Conservation (phyloP, 1,284 basidiomycete species). For the Mycena sp. region DNA sequence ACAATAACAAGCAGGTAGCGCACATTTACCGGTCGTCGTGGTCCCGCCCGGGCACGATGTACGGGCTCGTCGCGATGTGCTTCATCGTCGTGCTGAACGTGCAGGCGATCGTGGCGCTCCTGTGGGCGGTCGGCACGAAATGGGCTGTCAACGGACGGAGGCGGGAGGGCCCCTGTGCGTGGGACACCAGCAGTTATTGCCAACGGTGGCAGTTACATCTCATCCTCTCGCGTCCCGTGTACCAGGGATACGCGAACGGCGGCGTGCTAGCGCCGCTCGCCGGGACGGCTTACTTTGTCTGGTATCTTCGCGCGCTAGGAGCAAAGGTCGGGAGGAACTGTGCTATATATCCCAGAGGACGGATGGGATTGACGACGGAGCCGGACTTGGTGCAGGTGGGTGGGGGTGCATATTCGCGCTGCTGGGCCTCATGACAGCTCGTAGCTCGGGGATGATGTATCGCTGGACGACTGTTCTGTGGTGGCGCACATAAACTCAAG, state of each 20-base stretch:
- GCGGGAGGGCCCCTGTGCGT: conserved; percentile 47
- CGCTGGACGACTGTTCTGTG: conserved; percentile 53
- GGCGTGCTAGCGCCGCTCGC: conserved; percentile 48
- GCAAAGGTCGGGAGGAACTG: conserved; percentile 52
- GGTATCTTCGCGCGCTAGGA: conserved; percentile 51
- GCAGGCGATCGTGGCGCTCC: conserved; percentile 46
- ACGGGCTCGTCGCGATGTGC: conserved; percentile 45
- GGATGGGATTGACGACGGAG: conserved; percentile 51
- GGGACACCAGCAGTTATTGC: conserved; percentile 55
- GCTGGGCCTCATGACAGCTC: conserved; percentile 35
- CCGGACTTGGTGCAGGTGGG: conserved; percentile 52
- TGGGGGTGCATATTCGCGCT: conserved; percentile 24
- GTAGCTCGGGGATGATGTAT: conserved; percentile 52
- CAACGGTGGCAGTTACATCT: conserved; percentile 56
- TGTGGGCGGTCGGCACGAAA: conserved; percentile 49
- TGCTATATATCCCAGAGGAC: conserved; percentile 49
- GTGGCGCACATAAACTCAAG: conserved; percentile 57
- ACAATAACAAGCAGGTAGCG: conserved; percentile 14
- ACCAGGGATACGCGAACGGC: conserved; percentile 48
- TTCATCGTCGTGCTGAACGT: conserved; percentile 48
- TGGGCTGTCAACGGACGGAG: conserved; percentile 50
- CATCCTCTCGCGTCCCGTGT: conserved; percentile 44
- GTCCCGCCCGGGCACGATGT: conserved; percentile 48
- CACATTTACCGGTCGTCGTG: conserved; percentile 45
- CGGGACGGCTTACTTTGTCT: conserved; percentile 51